A percentile compares a stretch with the other conserved stretches of the same genome.
These are phyloP conservation scores for Pholiota microspora DNA, from an alignment of 768 basidiomycete species.

Conservation along the genomic window DNA sequence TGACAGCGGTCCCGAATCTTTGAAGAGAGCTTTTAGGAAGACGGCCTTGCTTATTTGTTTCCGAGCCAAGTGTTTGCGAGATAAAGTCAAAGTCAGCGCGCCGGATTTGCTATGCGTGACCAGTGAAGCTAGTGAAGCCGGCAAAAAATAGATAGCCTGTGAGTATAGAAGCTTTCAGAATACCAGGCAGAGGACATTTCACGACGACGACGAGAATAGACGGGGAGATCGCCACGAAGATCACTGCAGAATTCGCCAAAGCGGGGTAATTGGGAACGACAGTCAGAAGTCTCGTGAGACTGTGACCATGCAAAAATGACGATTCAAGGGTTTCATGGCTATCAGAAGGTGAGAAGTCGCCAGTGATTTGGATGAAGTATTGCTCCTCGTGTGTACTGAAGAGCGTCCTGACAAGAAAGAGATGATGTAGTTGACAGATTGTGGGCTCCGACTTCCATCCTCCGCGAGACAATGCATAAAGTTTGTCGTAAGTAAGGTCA, in stretches of 20 bases:
- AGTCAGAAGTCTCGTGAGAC: not conserved
- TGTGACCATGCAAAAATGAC: not conserved
- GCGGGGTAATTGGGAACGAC: not conserved
- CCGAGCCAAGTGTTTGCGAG: not conserved
- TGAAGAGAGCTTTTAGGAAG: not conserved
- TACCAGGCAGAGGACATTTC: not conserved
- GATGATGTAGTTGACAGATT: not conserved
- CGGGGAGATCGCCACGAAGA: not conserved
- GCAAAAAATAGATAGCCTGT: not conserved
- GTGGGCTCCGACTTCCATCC: not conserved
- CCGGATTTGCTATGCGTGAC: not conserved
- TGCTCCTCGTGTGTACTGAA: not conserved
- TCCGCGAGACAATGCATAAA: too few relatives aligned
- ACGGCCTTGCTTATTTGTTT: not conserved
- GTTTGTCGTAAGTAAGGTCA: too few relatives aligned
- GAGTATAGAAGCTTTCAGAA: not conserved
- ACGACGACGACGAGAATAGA: not conserved
- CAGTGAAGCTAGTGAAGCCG: not conserved
- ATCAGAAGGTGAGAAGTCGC: not conserved
- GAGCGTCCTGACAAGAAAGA: not conserved
- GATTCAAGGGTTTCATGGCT: not conserved
- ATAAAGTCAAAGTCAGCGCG: not conserved
- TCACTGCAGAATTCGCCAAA: not conserved
- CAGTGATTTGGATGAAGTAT: too few relatives aligned
- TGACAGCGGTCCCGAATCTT: not conserved